phyloP scores from a whole-genome alignment of 2,329 filamentous ascomycete genomes.

The Aspergillus sp. region DNA sequence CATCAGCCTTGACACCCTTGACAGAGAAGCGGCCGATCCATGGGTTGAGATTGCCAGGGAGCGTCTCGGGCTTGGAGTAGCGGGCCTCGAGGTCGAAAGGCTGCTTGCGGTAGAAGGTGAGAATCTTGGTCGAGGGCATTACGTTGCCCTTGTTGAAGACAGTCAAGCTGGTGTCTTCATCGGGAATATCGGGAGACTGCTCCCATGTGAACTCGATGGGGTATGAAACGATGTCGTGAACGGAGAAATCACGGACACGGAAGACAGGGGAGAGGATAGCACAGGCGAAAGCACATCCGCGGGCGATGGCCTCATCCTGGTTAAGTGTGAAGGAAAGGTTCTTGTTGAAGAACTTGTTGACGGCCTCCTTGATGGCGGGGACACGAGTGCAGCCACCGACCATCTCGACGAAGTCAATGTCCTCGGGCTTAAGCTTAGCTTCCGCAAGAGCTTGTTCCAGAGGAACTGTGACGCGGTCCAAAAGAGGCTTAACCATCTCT shows the following conservation, averaged over 20 bases:
- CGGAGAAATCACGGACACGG: constrained; percentile 95
- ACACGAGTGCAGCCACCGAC: constrained; percentile 95
- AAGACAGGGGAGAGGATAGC: constrained; percentile 96
- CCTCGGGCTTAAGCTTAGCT: constrained; percentile 83
- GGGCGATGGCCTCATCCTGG: constrained; percentile 94
- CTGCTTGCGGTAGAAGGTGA: constrained; percentile 99
- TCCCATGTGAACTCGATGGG: constrained; percentile 99
- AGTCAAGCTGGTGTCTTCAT: constrained; percentile 94
- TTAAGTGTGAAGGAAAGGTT: constrained; percentile 92
- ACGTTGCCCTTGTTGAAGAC: constrained; percentile 98
- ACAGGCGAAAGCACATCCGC: constrained; percentile 95
- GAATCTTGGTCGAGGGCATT: constrained; percentile 97
- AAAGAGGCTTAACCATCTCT: constrained; percentile 79
- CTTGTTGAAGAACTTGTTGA: constrained; percentile 91
- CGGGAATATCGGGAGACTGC: constrained; percentile 95
- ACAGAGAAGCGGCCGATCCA: constrained; percentile 98
- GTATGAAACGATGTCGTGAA: constrained; percentile 97
- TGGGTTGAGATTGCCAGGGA: constrained; percentile 86
- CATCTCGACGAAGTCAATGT: constrained; percentile 91
- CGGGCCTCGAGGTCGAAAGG: constrained; percentile 93
- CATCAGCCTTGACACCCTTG: constrained; percentile 92
- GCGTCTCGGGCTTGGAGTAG: constrained; percentile 80
- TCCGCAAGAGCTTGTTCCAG: constrained; percentile 93
- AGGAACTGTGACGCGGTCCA: constrained; percentile 69
- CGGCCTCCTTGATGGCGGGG: constrained; percentile 84